Conservation (phyloP, 495 filamentous ascomycete species). For the Aspergillus steynii region DNA sequence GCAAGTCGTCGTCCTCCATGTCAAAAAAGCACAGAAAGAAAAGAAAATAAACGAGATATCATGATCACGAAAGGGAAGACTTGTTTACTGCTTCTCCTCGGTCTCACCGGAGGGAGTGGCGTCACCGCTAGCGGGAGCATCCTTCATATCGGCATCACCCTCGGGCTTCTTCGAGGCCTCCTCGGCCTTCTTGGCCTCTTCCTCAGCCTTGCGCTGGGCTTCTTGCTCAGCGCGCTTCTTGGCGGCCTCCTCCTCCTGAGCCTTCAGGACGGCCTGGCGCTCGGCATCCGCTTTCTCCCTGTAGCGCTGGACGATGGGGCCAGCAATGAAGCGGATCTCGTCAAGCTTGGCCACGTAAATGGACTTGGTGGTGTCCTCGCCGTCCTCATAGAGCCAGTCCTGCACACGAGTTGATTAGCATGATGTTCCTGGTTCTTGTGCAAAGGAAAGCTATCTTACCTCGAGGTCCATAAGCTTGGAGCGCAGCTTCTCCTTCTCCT, state of each 20-base stretch:
- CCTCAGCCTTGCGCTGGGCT: slow-evolving; percentile 55
- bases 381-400: slow-evolving; percentile 99
- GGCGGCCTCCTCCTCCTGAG: slow-evolving; percentile 78
- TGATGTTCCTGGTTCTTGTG: neutral
- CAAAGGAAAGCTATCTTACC: slow-evolving; percentile 55
- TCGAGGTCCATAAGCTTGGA: slow-evolving; percentile 78
- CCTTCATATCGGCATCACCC: slow-evolving; percentile 58
- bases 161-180: slow-evolving; percentile 46
- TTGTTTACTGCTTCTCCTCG: slow-evolving; percentile 47
- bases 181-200: slow-evolving; percentile 52
- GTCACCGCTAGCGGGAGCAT: slow-evolving; percentile 47
- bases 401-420: slow-evolving; percentile 38
- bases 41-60: slow-evolving; percentile 2
- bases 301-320: slow-evolving; percentile 91
- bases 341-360: slow-evolving; percentile 93
- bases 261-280: slow-evolving; percentile 72
- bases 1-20: slow-evolving; percentile 12
- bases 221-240: slow-evolving; percentile 77
- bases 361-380: slow-evolving; percentile 92
- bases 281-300: slow-evolving; percentile 92
- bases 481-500: slow-evolving; percentile 85
- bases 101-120: slow-evolving; percentile 35
- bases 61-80: slow-evolving; percentile 1
- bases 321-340: slow-evolving; percentile 86
- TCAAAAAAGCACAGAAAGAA: slow-evolving; percentile 5